Conservation (phyloP, 306 rosid genomes). For the Abrus pulchellus region DNA sequence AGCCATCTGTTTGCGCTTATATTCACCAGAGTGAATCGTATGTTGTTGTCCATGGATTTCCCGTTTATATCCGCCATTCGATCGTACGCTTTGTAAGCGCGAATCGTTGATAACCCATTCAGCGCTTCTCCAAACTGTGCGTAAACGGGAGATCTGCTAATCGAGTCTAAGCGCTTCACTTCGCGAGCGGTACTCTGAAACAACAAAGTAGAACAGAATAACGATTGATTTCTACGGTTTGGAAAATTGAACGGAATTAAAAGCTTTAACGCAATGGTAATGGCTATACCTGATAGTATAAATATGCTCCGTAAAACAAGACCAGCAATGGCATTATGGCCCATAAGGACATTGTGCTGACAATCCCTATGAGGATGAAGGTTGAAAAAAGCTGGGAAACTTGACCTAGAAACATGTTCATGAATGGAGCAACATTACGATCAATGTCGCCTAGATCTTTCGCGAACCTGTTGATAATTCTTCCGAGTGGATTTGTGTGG, state of each 20-base stretch:
- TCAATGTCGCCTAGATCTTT: conserved; percentile 97
- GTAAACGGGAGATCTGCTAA: conserved; percentile 95
- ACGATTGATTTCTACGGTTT: not conserved
- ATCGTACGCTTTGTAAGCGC: conserved; percentile 93
- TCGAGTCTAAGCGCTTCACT: conserved; percentile 91
- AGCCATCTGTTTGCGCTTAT: conserved; percentile 85
- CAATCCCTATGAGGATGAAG: conserved; percentile 87
- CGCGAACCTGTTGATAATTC: conserved; percentile 91
- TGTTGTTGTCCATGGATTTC: conserved; percentile 88
- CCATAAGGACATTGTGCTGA: conserved; percentile 97
- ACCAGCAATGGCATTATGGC: conserved; percentile 93
- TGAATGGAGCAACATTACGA: conserved; percentile 79
- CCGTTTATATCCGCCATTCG: conserved; percentile 92
- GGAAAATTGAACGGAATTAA: conserved; percentile 21
- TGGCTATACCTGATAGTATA: conserved; percentile 81
- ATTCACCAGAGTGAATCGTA: conserved; percentile 77
- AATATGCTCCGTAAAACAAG: conserved; percentile 83
- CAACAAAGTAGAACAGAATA: conserved; percentile 22
- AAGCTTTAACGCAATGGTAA: conserved; percentile 21
- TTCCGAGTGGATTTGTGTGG: conserved; percentile 92
- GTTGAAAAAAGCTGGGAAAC: conserved; percentile 83
- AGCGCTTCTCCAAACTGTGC: conserved; percentile 98
- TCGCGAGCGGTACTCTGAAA: conserved; percentile 91
- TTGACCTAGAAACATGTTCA: conserved; percentile 87
- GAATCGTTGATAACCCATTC: conserved; percentile 86